These are phyloP conservation scores for Gloeopeniophorella convolvens DNA, from an alignment of 768 basidiomycete genomes.

Conservation along the genomic window DNA sequence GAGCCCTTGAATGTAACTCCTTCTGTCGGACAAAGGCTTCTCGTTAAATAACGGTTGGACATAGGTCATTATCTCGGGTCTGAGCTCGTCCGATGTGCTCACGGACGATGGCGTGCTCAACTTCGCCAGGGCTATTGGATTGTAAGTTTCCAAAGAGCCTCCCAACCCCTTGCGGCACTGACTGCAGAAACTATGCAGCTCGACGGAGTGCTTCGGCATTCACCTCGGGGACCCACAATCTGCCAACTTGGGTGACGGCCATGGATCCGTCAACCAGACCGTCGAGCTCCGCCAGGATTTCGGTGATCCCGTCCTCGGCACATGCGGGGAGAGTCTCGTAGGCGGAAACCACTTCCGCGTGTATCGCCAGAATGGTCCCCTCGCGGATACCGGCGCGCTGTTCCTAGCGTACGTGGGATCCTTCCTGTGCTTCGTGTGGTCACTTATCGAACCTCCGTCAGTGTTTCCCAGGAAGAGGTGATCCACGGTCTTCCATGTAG, in stretches of 20 bases:
- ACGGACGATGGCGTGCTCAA: slow-evolving; percentile 51
- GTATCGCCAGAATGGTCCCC: slow-evolving; percentile 52
- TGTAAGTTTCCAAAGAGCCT: slow-evolving; percentile 34
- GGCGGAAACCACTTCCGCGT: slow-evolving; percentile 48
- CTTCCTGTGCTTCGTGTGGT: not conserved
- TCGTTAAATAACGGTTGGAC: not conserved
- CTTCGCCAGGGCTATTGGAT: slow-evolving; percentile 55
- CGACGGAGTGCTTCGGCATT: slow-evolving; percentile 34
- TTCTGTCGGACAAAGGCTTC: not conserved
- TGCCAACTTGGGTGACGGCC: slow-evolving; percentile 46
- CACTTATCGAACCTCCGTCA: slow-evolving; percentile 16
- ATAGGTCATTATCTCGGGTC: slow-evolving; percentile 58
- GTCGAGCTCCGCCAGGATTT: slow-evolving; percentile 41
- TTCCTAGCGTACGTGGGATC: slow-evolving; percentile 48
- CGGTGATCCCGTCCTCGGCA: slow-evolving; percentile 31
- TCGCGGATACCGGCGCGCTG: slow-evolving; percentile 41
- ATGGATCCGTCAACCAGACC: slow-evolving; percentile 40
- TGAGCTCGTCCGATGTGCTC: slow-evolving; percentile 51
- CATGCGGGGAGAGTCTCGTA: slow-evolving; percentile 39
- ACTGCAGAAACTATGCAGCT: slow-evolving; percentile 34
- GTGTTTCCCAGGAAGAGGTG: slow-evolving; percentile 45
- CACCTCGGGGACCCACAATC: slow-evolving; percentile 33
- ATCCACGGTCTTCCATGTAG: not conserved
- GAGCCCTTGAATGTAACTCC: slow-evolving; percentile 39
- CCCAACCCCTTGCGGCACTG: not conserved